Percentiles rank a stretch among this genome's conserved stretches.
Evolutionary conservation across 2,329 filamentous ascomycete genomes (phyloP).

Genomic region (Pseudocercospora musae): DNA sequence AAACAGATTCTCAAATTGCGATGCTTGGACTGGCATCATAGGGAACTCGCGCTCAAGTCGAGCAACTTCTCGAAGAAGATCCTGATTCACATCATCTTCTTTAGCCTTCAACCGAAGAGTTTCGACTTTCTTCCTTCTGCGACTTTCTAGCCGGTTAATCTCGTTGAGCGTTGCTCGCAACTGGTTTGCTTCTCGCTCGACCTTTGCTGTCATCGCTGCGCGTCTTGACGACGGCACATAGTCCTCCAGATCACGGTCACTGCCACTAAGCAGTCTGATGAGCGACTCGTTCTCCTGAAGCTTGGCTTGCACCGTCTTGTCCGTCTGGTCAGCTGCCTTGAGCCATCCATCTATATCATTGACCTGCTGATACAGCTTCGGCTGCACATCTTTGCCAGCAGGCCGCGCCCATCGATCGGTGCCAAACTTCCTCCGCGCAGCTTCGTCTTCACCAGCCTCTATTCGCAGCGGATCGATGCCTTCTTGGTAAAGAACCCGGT

Average conservation of each 20-base stretch:
- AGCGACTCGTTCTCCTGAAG: slow-evolving; percentile 71
- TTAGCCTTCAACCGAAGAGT: slow-evolving; percentile 73
- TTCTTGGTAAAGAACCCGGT: slow-evolving; percentile 76
- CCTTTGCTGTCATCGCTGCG: slow-evolving; percentile 71
- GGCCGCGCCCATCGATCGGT: slow-evolving; percentile 79
- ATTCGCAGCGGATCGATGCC: slow-evolving; percentile 72
- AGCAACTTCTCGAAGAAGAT: slow-evolving; percentile 77
- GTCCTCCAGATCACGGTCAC: slow-evolving; percentile 77
- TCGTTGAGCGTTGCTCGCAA: slow-evolving; percentile 82
- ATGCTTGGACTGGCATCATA: slow-evolving; percentile 77
- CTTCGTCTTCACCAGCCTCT: slow-evolving; percentile 80
- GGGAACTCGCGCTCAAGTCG: slow-evolving; percentile 83
- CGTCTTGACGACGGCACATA: slow-evolving; percentile 84
- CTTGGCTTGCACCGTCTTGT: slow-evolving; percentile 72
- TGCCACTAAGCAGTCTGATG: slow-evolving; percentile 71
- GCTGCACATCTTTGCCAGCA: slow-evolving; percentile 65
- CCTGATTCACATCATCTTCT: slow-evolving; percentile 79
- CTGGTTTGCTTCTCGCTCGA: slow-evolving; percentile 74
- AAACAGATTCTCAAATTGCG: slow-evolving; percentile 90
- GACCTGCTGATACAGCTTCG: slow-evolving; percentile 70
- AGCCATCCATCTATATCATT: slow-evolving; percentile 85
- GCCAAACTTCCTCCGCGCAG: slow-evolving; percentile 72
- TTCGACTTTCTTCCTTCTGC: slow-evolving; percentile 76
- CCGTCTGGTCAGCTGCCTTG: slow-evolving; percentile 64
- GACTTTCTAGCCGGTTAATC: slow-evolving; percentile 75